A percentile compares a stretch with the other conserved stretches of the same genome.
Evolutionary conservation across 202 grass and related monocot genomes (phyloP).

Genomic region (Thinopyrum obtusiflorum): DNA sequence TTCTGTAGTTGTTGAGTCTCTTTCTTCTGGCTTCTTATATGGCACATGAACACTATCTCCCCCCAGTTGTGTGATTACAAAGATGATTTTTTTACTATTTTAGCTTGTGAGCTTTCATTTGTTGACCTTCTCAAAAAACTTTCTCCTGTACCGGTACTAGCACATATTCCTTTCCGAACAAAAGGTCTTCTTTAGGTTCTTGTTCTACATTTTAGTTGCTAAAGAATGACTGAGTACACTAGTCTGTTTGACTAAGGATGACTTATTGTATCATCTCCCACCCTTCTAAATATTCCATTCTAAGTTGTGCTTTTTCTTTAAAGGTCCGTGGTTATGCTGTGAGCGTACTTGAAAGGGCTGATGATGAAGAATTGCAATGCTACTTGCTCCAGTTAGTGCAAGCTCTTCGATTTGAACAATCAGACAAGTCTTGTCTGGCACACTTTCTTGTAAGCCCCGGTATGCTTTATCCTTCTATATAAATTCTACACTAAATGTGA

Average conservation of each 20-base stretch:
- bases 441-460: slow-evolving; percentile 92
- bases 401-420: slow-evolving; percentile 98
- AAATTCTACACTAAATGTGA: slow-evolving; percentile 3
- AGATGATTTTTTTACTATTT: not conserved
- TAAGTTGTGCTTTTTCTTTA: slow-evolving; percentile 5
- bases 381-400: slow-evolving; percentile 97
- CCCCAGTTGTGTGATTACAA: too few species aligned
- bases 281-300: not conserved
- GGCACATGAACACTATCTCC: too few species aligned
- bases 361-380: slow-evolving; percentile 94
- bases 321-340: slow-evolving; percentile 97
- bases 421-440: slow-evolving; percentile 83
- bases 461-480: slow-evolving; percentile 36
- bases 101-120: not conserved
- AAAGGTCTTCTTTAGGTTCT: slow-evolving; percentile 13
- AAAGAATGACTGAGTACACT: not conserved
- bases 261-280: slow-evolving; percentile 19
- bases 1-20: too few species aligned
- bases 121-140: not conserved
- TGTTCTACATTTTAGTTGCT: not conserved
- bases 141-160: not conserved
- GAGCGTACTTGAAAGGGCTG: slow-evolving; percentile 84
- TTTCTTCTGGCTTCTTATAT: too few species aligned
- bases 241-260: not conserved
- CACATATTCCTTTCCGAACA: not conserved